Conservation (phyloP, 805 yeast genomes). For the Candida chilensis region DNA sequence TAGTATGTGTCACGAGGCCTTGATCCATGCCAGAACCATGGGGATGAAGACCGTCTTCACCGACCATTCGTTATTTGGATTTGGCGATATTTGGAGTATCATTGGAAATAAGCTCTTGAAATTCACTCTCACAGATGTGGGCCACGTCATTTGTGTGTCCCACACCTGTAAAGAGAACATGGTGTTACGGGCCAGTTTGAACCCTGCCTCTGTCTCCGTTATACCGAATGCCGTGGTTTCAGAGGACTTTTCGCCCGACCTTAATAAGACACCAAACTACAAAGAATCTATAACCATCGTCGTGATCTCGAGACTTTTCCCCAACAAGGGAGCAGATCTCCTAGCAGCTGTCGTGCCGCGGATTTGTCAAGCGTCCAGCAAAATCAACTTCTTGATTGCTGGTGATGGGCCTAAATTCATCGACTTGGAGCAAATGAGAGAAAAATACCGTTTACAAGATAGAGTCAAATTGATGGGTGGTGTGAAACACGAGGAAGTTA, state of each 20-base stretch:
- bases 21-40: slow-evolving; percentile 89
- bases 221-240: slow-evolving; percentile 95
- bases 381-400: slow-evolving; percentile 77
- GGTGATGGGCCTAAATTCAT: slow-evolving; percentile 96
- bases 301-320: slow-evolving; percentile 83
- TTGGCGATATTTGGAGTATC: slow-evolving; percentile 76
- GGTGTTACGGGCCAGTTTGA: slow-evolving; percentile 75
- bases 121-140: slow-evolving; percentile 78
- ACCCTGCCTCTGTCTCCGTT: slow-evolving; percentile 73
- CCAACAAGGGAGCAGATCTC: slow-evolving; percentile 94
- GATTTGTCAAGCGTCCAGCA: slow-evolving; percentile 54
- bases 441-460: slow-evolving; percentile 75
- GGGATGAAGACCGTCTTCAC: slow-evolving; percentile 88
- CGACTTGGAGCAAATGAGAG: slow-evolving; percentile 93
- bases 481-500: slow-evolving; percentile 84
- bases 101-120: slow-evolving; percentile 80
- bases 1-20: slow-evolving; percentile 80
- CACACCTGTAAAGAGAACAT: slow-evolving; percentile 96
- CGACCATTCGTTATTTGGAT: slow-evolving; percentile 93
- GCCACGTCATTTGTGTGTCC: slow-evolving; percentile 93
- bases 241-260: slow-evolving; percentile 62
- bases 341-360: slow-evolving; percentile 78
- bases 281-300: slow-evolving; percentile 63
- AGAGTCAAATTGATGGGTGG: slow-evolving; percentile 81
- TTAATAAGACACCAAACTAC: no score